Evolutionary conservation across 2,329 filamentous ascomycete species (phyloP).

Genomic region (Dichotomopilus funicola): DNA sequence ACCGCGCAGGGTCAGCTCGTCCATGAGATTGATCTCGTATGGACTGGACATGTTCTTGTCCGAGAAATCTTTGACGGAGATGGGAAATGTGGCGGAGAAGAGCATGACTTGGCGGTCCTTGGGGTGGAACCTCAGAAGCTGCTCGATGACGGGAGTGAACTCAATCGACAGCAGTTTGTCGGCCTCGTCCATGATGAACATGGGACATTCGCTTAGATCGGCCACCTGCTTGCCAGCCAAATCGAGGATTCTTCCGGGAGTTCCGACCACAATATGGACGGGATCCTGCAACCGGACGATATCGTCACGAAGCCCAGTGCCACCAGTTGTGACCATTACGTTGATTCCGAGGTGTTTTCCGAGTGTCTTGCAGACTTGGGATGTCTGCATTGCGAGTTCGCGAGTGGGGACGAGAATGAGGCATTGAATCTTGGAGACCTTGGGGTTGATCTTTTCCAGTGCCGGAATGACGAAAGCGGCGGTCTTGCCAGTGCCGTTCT

Average conservation of each 20-base stretch:
- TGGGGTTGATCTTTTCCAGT: constrained; percentile 92
- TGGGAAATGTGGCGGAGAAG: constrained; percentile 94
- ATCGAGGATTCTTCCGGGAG: constrained; percentile 92
- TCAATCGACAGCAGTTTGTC: constrained; percentile 96
- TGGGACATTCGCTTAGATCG: constrained; percentile 90
- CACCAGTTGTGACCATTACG: constrained; percentile 98
- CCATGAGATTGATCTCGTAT: constrained; percentile 99
- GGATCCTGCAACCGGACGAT: constrained; percentile 91
- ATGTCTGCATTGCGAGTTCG: constrained; percentile 96
- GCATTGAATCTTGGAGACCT: constrained; percentile 92
- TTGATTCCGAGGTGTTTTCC: constrained; percentile 97
- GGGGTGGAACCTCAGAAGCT: constrained; percentile 88
- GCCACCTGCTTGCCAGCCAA: constrained; percentile 93
- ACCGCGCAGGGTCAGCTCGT: constrained; percentile 93
- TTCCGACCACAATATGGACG: constrained; percentile 96
- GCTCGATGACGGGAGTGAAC: constrained; percentile 96
- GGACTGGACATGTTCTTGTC: constrained; percentile 96
- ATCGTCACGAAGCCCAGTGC: constrained; percentile 90
- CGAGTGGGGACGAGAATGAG: constrained; percentile 93
- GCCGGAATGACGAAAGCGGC: constrained; percentile 96
- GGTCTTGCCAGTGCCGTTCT: constrained; percentile 98
- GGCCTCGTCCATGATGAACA: constrained; percentile 99
- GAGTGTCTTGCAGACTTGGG: constrained; percentile 96
- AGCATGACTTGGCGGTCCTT: constrained; percentile 99
- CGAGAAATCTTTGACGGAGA: constrained; percentile 96